A percentile compares a stretch with the other conserved stretches of the same genome.
Evolutionary conservation across 2,329 filamentous ascomycete genomes (phyloP).

Genomic region (Mycosphaerelloides madeirae): DNA sequence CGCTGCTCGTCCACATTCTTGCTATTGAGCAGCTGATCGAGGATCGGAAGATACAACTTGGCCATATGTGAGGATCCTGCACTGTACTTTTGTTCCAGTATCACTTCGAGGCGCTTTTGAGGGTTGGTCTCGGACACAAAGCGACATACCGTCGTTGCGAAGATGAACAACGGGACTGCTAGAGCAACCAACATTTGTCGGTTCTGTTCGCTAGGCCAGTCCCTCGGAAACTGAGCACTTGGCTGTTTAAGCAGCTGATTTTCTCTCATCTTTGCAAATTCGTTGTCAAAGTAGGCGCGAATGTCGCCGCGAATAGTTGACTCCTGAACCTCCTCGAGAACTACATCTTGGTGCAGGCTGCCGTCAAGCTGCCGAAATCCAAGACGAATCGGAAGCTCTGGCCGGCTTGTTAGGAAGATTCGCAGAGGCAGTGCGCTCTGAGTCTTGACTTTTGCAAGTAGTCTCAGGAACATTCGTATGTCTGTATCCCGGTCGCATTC

Average conservation of each 20-base stretch:
- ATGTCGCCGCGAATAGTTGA: too few relatives aligned
- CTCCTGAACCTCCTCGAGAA: too few relatives aligned
- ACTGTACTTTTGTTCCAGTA: neutral
- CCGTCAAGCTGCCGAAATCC: too few relatives aligned
- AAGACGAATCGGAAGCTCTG: constrained; percentile 19
- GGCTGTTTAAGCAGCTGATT: too few relatives aligned
- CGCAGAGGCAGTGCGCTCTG: constrained; percentile 12
- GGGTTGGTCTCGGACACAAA: constrained; percentile 22
- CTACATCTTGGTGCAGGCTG: too few relatives aligned
- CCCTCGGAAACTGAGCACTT: neutral
- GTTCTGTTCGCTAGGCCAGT: constrained; percentile 23
- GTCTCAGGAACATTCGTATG: too few relatives aligned
- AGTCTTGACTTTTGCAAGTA: too few relatives aligned
- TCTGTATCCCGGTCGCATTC: too few relatives aligned
- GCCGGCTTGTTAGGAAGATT: constrained; percentile 25
- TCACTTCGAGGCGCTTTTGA: too few relatives aligned
- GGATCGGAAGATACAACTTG: constrained; percentile 3
- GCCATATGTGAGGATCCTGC: neutral
- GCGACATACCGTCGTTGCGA: constrained; percentile 27
- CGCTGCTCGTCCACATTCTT: neutral
- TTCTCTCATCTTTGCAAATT: too few relatives aligned
- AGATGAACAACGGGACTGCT: constrained; percentile 30
- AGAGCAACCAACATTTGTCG: constrained; percentile 21
- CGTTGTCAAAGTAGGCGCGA: too few relatives aligned
- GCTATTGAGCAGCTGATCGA: constrained; percentile 1